These are phyloP conservation scores for Trichoderma sp. DNA, from an alignment of 2,329 filamentous ascomycete genomes.

Conservation along the genomic window DNA sequence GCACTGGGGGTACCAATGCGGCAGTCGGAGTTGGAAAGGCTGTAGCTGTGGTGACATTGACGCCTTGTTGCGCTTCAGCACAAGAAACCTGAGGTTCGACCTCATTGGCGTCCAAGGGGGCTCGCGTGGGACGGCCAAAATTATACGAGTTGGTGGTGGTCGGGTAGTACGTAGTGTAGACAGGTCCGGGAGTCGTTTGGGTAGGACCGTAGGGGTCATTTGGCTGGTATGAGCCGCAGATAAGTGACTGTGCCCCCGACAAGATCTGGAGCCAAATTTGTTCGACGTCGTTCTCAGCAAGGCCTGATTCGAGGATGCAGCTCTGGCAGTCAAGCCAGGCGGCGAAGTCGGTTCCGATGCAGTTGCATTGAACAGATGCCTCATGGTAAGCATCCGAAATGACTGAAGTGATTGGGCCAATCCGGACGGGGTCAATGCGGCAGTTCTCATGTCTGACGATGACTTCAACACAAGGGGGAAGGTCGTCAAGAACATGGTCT, in stretches of 20 bases:
- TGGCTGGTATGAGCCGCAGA: conserved; percentile 38
- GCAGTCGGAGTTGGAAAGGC: neutral
- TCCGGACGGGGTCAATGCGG: conserved; percentile 32
- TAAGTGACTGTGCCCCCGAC: conserved; percentile 34
- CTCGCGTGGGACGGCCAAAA: conserved; percentile 23
- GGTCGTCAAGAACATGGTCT: neutral
- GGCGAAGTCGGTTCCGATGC: conserved; percentile 44
- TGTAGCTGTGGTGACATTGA: neutral
- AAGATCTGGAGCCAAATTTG: conserved; percentile 39
- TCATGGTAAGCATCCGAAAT: conserved; percentile 22
- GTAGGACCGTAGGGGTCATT: conserved; percentile 41
- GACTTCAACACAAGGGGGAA: conserved; percentile 35
- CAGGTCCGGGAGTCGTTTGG: conserved; percentile 22
- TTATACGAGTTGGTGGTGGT: conserved; percentile 32
- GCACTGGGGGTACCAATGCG: neutral
- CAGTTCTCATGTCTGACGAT: conserved; percentile 35
- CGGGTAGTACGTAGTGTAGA: conserved; percentile 33
- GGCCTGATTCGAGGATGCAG: conserved; percentile 45
- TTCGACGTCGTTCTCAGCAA: conserved; percentile 37
- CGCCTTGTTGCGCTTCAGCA: neutral
- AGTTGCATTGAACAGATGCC: conserved; percentile 43
- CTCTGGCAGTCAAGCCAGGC: conserved; percentile 46
- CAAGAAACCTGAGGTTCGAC: neutral
- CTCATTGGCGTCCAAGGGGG: neutral
- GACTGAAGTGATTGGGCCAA: conserved; percentile 20